A percentile compares a stretch with the other conserved stretches of the same genome.
Conservation (phyloP, 164 flowering plant species). For the Vitis amurensis region DNA sequence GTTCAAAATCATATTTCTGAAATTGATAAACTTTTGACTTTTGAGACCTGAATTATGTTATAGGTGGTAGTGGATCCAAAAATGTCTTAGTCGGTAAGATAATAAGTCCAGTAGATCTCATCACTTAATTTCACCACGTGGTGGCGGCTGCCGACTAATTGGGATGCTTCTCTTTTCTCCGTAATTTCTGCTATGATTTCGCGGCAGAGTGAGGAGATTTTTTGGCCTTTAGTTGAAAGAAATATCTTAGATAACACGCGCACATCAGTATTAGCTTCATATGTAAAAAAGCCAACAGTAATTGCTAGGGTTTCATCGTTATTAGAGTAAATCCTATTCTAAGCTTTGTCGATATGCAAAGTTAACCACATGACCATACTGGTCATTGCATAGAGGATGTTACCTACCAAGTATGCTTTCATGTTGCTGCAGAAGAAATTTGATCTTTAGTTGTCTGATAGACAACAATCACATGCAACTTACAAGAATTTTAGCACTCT, state of each 20-base stretch:
- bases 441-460: not conserved
- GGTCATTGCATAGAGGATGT: too few species aligned
- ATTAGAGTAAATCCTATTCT: not conserved
- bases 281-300: not conserved
- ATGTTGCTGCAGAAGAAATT: not conserved
- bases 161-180: not conserved
- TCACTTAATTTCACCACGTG: not conserved
- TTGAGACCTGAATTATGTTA: not conserved
- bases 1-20: not conserved
- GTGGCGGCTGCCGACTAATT: not conserved
- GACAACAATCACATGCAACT: not conserved
- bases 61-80: conserved; percentile 13
- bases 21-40: conserved; percentile 12
- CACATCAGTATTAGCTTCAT: not conserved
- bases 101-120: not conserved
- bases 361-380: not conserved
- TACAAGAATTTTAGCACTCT: not conserved
- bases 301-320: not conserved
- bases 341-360: too few species aligned
- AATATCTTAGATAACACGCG: not conserved
- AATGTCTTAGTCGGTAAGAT: not conserved
- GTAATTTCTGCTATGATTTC: not conserved
- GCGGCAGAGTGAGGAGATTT: not conserved
- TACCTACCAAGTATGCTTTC: not conserved
- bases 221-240: not conserved